Evolutionary conservation across 192 early-diverging fungal species (phyloP), one percentile per base, ranked within the genome.

Genomic region (Diversispora epigaea): DNA sequence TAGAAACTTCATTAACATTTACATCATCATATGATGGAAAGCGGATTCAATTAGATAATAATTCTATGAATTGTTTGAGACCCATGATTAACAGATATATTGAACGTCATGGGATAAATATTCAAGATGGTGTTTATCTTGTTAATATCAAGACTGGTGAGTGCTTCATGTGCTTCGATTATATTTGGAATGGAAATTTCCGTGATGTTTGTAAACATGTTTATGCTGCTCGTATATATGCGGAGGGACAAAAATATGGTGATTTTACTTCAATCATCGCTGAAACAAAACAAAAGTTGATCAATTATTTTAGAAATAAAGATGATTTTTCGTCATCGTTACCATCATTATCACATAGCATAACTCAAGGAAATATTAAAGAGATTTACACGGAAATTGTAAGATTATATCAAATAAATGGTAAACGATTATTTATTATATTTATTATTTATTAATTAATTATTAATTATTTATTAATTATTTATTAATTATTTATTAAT

Each of bases 1-100:
- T 6, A 19, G 62, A 64, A 45, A 7, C 25, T 17, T 40, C 41
- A 7, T n/a, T 64, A 41, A 64, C 62, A 17, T 43, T 64, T 41
- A 64, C 62, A n/a, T 64, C 62, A 45, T 41, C 62, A 43, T 64
- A 64, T n/a, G 62, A 64, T 64, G 62, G 62, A 1, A 44, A 64
- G 43, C n/a, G n/a, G 43, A 64, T 64, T 41, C 41, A 15, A 64
- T 41, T 64, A 7, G 62, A 64, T 32, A 40, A 14, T 0, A 64
- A 45, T 64, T 11, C 15, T 44, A 64, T 64, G 62, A 40, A 64
- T n/a, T 43, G 41, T 41, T 64, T 64, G n/a, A 64, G 43, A n/a
- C 6, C 41, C 12, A 64, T 64, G 62, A 64, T 64, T 15, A 64
- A 64, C 19, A 64, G 62, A 41, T 64, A 43, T 64, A 64, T 41